These are phyloP conservation scores for Talaromyces adpressus DNA, from an alignment of 495 filamentous ascomycete genomes.

Conservation along the genomic window DNA sequence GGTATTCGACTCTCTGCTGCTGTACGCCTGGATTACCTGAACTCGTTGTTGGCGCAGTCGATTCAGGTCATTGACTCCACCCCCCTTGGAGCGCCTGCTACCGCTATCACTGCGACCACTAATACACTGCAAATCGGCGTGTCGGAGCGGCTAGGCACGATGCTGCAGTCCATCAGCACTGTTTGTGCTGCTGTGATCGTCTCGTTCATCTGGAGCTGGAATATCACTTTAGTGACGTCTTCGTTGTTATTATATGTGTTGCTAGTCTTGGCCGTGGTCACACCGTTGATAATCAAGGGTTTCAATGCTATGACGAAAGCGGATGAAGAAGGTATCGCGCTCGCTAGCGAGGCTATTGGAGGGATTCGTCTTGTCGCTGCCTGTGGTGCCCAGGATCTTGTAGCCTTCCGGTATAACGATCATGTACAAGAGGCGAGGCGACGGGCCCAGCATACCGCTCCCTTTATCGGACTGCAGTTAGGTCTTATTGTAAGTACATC, in stretches of 20 bases:
- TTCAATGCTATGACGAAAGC: not conserved
- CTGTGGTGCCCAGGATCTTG: constrained; percentile 8
- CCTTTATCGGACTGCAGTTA: not conserved
- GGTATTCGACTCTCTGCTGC: constrained; percentile 16
- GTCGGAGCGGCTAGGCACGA: constrained; percentile 23
- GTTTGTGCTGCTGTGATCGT: constrained; percentile 24
- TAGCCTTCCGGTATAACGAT: constrained; percentile 13
- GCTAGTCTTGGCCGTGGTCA: constrained; percentile 13
- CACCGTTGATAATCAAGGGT: constrained; percentile 5
- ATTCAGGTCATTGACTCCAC: constrained; percentile 27
- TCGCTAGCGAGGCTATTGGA: constrained; percentile 13
- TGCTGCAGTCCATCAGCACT: constrained; percentile 18
- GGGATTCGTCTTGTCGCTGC: constrained; percentile 10
- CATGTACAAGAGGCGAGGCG: not conserved
- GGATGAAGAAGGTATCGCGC: not conserved
- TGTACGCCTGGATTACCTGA: constrained; percentile 27
- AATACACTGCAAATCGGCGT: constrained; percentile 36
- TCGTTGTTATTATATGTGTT: constrained; percentile 18
- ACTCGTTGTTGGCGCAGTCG: constrained; percentile 24
- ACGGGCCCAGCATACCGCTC: not conserved
- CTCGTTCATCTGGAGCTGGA: constrained; percentile 24
- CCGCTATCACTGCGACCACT: constrained; percentile 24
- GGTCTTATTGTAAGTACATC: not conserved
- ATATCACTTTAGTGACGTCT: constrained; percentile 22
- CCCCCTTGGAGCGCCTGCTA: constrained; percentile 25